phyloP scores from a whole-genome alignment of 306 rosid species.

The Luffa aegyptiaca region DNA sequence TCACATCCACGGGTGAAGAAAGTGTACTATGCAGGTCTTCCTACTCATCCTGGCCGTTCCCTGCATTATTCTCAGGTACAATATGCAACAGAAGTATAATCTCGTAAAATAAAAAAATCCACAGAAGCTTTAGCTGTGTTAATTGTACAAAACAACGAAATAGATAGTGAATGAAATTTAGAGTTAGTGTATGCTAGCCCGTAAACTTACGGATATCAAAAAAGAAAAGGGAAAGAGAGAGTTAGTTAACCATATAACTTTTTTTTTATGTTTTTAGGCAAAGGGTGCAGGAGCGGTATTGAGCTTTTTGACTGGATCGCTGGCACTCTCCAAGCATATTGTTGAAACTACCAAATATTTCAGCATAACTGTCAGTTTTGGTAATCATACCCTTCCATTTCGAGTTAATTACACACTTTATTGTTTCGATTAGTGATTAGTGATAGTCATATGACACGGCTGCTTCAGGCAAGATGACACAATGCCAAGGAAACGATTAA shows the following conservation, averaged over 20 bases:
- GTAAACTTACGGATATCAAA: neutral
- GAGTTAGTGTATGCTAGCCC: neutral
- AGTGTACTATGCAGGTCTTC: slow-evolving; percentile 75
- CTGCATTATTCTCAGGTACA: slow-evolving; percentile 84
- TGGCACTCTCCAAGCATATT: slow-evolving; percentile 77
- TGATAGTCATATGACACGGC: neutral
- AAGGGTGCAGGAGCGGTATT: slow-evolving; percentile 89
- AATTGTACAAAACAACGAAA: neutral
- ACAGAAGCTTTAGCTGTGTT: neutral
- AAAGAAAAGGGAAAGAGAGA: neutral
- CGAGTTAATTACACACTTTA: neutral
- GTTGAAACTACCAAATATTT: slow-evolving; percentile 79
- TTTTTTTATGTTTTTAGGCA: slow-evolving; percentile 38
- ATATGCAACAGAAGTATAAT: neutral
- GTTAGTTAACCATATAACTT: neutral
- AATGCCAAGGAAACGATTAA: neutral
- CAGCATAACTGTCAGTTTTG: slow-evolving; percentile 91
- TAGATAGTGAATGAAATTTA: slow-evolving; percentile 6
- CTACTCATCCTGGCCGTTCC: slow-evolving; percentile 58
- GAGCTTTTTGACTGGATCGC: slow-evolving; percentile 82
- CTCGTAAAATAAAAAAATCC: neutral
- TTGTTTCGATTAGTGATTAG: neutral
- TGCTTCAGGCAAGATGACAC: neutral
- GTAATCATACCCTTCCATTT: slow-evolving; percentile 28
- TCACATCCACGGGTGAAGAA: slow-evolving; percentile 67